phyloP scores from a whole-genome alignment of 768 basidiomycete genomes.

The Boletellus ananiceps region DNA sequence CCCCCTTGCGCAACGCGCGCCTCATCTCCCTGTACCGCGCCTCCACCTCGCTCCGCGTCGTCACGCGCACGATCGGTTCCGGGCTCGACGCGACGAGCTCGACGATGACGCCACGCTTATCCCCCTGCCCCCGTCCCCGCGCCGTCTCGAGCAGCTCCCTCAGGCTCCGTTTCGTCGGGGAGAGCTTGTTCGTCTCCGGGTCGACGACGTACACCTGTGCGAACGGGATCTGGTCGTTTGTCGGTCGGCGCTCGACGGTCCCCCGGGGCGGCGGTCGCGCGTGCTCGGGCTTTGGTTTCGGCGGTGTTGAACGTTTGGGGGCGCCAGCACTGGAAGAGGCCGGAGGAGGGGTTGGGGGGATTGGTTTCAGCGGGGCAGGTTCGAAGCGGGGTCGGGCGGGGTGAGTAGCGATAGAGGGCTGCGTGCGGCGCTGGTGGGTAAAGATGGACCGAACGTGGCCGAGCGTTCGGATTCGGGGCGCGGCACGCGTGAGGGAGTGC shows the following conservation, averaged over 20 bases:
- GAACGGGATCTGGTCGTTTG: conserved; percentile 42
- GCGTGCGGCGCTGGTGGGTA: background rate
- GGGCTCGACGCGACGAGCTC: conserved; percentile 52
- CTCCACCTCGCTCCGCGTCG: conserved; percentile 42
- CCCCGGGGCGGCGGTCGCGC: background rate
- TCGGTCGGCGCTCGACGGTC: conserved; percentile 11
- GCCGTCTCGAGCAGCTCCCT: conserved; percentile 43
- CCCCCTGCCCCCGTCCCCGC: conserved; percentile 8
- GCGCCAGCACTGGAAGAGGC: too few relatives aligned
- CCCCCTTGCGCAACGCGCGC: conserved; percentile 31
- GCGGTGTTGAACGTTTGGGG: too few relatives aligned
- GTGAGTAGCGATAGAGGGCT: conserved; percentile 1
- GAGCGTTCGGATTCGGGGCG: conserved; percentile 1
- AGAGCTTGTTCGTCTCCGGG: conserved; percentile 39
- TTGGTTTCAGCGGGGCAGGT: background rate
- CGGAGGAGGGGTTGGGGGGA: background rate
- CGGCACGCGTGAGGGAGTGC: conserved; percentile 3
- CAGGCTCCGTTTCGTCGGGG: conserved; percentile 32
- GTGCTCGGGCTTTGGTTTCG: background rate
- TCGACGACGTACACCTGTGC: conserved; percentile 45
- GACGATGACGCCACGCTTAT: conserved; percentile 37
- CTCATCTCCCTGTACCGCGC: conserved; percentile 36
- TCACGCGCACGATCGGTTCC: conserved; percentile 56
- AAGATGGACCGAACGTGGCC: conserved; percentile 7
- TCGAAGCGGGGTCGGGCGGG: conserved; percentile 11